Base-by-base conservation (phyloP, 169 alveolate genomes). In the Plasmodium cynomolgi region DNA sequence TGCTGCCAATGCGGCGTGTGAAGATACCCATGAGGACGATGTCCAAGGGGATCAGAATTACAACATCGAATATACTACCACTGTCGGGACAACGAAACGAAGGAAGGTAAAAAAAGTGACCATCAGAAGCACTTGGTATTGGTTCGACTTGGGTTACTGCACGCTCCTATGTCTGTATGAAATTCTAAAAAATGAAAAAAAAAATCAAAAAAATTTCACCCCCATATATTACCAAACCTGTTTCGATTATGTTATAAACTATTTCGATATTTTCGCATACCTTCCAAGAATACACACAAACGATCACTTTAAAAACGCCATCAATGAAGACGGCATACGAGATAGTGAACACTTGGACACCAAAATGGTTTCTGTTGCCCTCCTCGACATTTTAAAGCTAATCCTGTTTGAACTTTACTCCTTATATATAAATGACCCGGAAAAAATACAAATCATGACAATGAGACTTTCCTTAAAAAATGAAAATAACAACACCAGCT, bases 401-500 rank as follows among this genome's bases (percentile, higher is more conserved):
- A 81, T 90, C 23, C 74, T 90, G 17, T 44, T 58, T 34, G 91
- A 81, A 29, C 74, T 80, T 1, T 90, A 90, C 74, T 68, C 50
- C 47, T 31, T 79, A 81, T 90, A 81, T 81, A 62, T 90, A 31
- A 90, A 90, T 44, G 94, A 90, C 31, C 90, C 83, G 5, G 83
- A 58, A 90, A 90, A 90, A 68, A 81, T 90, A 47, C 91, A 90
- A 81, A 79, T 90, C 47, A 90, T 90, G 90, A 90, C 94, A 7
- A 90, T 90, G 94, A 79, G 94, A 81, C 37, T 90, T 26, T 90
- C 94, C 29, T 54, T 90, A n/a, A 90, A 90, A 71, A 86, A 86
- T 86, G 79, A 75, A 33, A 79, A 86, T 37, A 86, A 86, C 68
- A 75, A 86, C 72, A 44, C 73, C 20, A 84, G 93, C 56, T 3